Evolutionary conservation across 129 eudicot species (phyloP).

Genomic region (Cynara cardunculus): DNA sequence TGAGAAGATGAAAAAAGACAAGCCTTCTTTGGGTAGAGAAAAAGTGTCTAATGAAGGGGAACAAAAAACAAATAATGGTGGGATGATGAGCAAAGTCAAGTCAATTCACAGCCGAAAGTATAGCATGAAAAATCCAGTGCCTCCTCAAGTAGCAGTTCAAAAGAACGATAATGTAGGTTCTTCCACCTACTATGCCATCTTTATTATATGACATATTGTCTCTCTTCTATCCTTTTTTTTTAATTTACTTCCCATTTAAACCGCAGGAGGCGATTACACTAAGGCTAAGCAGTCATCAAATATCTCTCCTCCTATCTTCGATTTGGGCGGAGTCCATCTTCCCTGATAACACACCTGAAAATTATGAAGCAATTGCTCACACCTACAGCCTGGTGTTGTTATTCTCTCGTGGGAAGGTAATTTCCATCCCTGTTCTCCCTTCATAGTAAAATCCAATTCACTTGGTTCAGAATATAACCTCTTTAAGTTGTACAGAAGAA

Average conservation of each 20-base stretch:
- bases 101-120: constrained; percentile 53
- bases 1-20: constrained; percentile 51
- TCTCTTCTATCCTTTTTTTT: not conserved
- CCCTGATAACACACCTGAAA: constrained; percentile 67
- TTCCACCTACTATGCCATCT: not conserved
- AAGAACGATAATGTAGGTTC: constrained; percentile 12
- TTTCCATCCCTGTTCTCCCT: not conserved
- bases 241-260: not conserved
- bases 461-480: not conserved
- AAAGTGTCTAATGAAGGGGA: constrained; percentile 17
- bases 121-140: constrained; percentile 36
- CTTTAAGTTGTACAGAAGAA: not conserved
- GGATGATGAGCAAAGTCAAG: constrained; percentile 42
- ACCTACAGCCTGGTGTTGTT: constrained; percentile 73
- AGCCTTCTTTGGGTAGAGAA: constrained; percentile 24
- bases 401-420: constrained; percentile 50
- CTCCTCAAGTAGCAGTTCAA: not conserved
- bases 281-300: constrained; percentile 67
- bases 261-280: constrained; percentile 67
- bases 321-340: constrained; percentile 78
- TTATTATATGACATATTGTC: not conserved
- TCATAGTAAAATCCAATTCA: too few relatives aligned
- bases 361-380: constrained; percentile 82
- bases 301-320: constrained; percentile 77
- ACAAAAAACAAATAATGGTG: constrained; percentile 31